Evolutionary conservation across 2,329 filamentous ascomycete genomes (phyloP).

Genomic region (Seiridium unicorne): DNA sequence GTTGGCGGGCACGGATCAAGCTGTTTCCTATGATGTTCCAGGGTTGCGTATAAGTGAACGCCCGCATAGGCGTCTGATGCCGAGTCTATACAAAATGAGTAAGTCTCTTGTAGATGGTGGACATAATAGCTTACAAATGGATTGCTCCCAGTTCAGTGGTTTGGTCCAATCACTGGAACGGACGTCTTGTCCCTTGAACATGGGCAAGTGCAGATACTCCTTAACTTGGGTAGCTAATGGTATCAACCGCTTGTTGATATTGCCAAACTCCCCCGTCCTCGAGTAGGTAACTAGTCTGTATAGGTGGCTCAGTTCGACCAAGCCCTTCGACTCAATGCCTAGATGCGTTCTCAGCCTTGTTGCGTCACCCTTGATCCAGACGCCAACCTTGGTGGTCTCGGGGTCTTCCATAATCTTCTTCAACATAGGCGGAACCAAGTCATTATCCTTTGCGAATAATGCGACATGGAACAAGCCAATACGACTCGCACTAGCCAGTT

Average conservation of each 20-base stretch:
- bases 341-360: constrained; percentile 68
- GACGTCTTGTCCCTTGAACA: constrained; percentile 71
- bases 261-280: constrained; percentile 41
- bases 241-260: constrained; percentile 67
- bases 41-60: constrained; percentile 67
- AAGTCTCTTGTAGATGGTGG: background rate
- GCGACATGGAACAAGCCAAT: constrained; percentile 83
- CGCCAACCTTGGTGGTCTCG: constrained; percentile 71
- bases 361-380: constrained; percentile 70
- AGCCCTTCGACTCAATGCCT: constrained; percentile 59
- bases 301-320: constrained; percentile 81
- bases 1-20: constrained; percentile 70
- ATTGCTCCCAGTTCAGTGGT: constrained; percentile 61
- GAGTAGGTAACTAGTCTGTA: constrained; percentile 74
- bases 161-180: constrained; percentile 74
- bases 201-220: constrained; percentile 68
- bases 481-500: constrained; percentile 73
- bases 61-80: constrained; percentile 83
- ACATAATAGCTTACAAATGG: constrained; percentile 57
- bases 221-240: constrained; percentile 68
- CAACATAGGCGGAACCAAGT: constrained; percentile 70
- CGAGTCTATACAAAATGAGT: constrained; percentile 52
- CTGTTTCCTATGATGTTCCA: constrained; percentile 66
- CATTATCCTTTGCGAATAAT: constrained; percentile 49
- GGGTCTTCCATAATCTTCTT: constrained; percentile 70